Evolutionary conservation across 345 rosid genomes (phyloP).

Genomic region (Eutrema japonicum): DNA sequence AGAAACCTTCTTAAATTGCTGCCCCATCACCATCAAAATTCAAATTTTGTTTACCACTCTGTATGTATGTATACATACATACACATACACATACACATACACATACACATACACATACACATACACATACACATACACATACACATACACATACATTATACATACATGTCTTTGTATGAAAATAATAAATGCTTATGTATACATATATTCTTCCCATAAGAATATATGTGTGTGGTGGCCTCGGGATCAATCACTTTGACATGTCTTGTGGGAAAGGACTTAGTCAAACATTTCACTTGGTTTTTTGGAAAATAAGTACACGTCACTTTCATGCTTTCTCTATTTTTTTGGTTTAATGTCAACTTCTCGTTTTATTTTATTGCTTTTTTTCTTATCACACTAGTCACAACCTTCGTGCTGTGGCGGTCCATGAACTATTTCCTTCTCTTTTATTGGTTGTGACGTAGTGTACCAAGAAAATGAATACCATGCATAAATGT

Average conservation of each 20-base stretch:
- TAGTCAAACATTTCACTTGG: conserved; percentile 43
- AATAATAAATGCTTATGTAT: not conserved
- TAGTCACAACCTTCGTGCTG: conserved; percentile 11
- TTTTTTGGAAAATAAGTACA: conserved; percentile 34
- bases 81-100: no score
- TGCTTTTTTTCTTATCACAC: conserved; percentile 7
- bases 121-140: no score
- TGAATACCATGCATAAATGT: conserved; percentile 34
- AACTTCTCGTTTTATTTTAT: conserved; percentile 32
- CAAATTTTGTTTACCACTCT: not conserved
- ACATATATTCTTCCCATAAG: conserved; percentile 13
- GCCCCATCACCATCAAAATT: conserved; percentile 12
- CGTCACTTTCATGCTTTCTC: conserved; percentile 40
- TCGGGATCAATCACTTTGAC: conserved; percentile 46
- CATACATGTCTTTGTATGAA: not conserved
- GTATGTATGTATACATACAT: not conserved
- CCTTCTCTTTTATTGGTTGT: conserved; percentile 34
- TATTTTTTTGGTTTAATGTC: conserved; percentile 41
- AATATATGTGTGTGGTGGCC: conserved; percentile 34
- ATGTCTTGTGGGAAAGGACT: conserved; percentile 35
- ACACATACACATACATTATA: no score
- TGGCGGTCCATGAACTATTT: conserved; percentile 31
- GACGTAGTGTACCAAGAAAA: conserved; percentile 22
- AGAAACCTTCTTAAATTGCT: conserved; percentile 28
- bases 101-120: no score